Percentiles rank a stretch among this genome's conserved stretches.
Evolutionary conservation across 345 rosid species (phyloP).

Genomic region (Nasturtium officinale): DNA sequence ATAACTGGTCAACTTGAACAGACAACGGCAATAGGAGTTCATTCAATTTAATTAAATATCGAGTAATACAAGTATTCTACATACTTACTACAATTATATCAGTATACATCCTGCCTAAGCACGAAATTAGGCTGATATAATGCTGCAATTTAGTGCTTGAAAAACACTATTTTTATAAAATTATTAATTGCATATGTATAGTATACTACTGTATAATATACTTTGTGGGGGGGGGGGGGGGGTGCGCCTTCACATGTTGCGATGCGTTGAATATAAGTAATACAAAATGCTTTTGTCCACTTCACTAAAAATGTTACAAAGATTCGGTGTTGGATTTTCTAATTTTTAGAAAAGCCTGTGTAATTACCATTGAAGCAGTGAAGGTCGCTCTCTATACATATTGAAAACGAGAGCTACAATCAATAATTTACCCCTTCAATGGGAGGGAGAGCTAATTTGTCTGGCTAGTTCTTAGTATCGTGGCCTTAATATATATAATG

Average conservation of each 20-base stretch:
- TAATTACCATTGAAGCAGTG: constrained; percentile 38
- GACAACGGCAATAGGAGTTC: constrained; percentile 23
- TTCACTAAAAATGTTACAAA: constrained; percentile 37
- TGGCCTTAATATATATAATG: not conserved
- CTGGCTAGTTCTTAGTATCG: constrained; percentile 19
- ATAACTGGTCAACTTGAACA: constrained; percentile 43
- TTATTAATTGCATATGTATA: not conserved
- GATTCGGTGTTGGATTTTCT: constrained; percentile 47
- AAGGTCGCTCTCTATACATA: constrained; percentile 44
- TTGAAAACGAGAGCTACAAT: constrained; percentile 44
- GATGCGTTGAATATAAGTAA: constrained; percentile 27
- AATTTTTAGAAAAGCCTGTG: constrained; percentile 27
- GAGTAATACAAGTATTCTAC: not conserved
- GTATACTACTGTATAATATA: not conserved
- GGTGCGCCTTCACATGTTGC: constrained; percentile 25
- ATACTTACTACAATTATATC: not conserved
- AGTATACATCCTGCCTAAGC: constrained; percentile 16
- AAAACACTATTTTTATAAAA: not conserved
- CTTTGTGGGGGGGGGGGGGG: constrained; percentile 18
- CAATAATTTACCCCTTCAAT: constrained; percentile 41
- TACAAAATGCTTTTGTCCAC: constrained; percentile 30
- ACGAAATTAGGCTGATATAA: not conserved
- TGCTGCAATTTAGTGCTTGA: constrained; percentile 4
- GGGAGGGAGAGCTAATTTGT: constrained; percentile 32
- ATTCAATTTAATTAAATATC: not conserved